Evolutionary conservation across 768 basidiomycete species (phyloP).

Genomic region (Tricholomella constricta): DNA sequence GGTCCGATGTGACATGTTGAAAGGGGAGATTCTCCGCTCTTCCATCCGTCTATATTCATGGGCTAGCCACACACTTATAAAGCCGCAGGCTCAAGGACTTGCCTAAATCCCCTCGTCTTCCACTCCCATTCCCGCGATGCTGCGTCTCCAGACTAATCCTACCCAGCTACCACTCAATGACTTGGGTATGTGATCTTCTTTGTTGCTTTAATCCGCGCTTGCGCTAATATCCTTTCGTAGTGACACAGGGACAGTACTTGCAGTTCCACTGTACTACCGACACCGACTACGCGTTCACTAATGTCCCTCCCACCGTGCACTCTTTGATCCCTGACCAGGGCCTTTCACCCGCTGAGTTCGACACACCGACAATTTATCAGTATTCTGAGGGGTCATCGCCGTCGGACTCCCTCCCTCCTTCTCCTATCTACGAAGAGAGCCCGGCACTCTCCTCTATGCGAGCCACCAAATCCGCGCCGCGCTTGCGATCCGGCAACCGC

Average conservation of each 20-base stretch:
- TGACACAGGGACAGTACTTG: constrained; percentile 6
- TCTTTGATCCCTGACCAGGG: constrained; percentile 10
- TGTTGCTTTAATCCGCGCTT: not conserved
- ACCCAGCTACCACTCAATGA: constrained; percentile 6
- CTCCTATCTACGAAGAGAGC: constrained; percentile 3
- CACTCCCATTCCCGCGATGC: constrained; percentile 1
- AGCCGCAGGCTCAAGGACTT: constrained; percentile 4
- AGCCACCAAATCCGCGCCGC: constrained; percentile 16
- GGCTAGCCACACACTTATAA: constrained; percentile 20
- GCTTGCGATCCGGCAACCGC: constrained; percentile 44
- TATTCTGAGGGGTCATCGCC: constrained; percentile 17
- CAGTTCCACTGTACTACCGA: constrained; percentile 8
- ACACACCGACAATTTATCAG: constrained; percentile 6
- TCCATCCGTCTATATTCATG: constrained; percentile 22
- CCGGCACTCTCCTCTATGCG: constrained; percentile 7
- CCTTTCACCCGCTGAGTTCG: constrained; percentile 3
- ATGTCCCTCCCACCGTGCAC: not conserved
- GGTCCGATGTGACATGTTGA: constrained; percentile 24
- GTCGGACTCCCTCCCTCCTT: constrained; percentile 11
- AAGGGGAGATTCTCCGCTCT: constrained; percentile 17
- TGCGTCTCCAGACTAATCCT: constrained; percentile 10
- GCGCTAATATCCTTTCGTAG: constrained; percentile 9
- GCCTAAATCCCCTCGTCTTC: not conserved
- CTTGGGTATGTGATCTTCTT: constrained; percentile 10
- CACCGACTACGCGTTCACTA: constrained; percentile 4